These are phyloP conservation scores for Penicillium cosmopolitanum DNA, from an alignment of 495 filamentous ascomycete genomes.

Conservation along the genomic window DNA sequence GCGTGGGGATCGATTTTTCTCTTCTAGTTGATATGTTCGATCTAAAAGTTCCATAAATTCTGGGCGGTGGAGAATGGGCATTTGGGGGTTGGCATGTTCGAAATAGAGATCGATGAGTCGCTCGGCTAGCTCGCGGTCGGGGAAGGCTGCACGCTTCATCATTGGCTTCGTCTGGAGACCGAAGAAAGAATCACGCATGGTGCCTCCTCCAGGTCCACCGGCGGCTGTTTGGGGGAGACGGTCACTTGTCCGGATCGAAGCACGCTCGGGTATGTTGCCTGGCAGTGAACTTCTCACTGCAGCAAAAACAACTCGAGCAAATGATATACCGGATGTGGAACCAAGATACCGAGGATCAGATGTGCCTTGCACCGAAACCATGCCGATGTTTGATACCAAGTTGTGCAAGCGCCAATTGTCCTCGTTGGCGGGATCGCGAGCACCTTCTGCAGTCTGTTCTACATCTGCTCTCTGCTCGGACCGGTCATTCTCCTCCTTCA, in stretches of 20 bases:
- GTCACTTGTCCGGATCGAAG: constrained; percentile 52
- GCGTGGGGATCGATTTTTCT: constrained; percentile 71
- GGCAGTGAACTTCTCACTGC: constrained; percentile 85
- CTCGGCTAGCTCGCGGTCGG: constrained; percentile 70
- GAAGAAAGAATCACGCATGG: constrained; percentile 94
- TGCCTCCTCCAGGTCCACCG: constrained; percentile 60
- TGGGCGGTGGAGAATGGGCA: constrained; percentile 84
- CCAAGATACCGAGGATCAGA: constrained; percentile 81
- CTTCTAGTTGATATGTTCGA: constrained; percentile 70
- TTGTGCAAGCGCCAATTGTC: constrained; percentile 69
- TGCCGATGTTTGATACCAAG: constrained; percentile 75
- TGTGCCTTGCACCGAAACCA: constrained; percentile 74
- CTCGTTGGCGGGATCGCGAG: constrained; percentile 45
- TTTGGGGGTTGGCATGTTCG: constrained; percentile 93
- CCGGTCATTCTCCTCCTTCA: constrained; percentile 31
- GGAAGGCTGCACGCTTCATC: constrained; percentile 84
- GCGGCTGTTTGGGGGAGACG: constrained; percentile 47
- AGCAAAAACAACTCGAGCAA: constrained; percentile 91
- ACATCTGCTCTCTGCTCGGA: constrained; percentile 41
- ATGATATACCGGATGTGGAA: constrained; percentile 89
- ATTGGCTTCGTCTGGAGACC: constrained; percentile 87
- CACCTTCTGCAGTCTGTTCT: constrained; percentile 25
- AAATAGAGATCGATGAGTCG: constrained; percentile 84
- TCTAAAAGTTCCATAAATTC: constrained; percentile 88
- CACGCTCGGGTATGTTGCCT: constrained; percentile 60